A percentile compares a stretch with the other conserved stretches of the same genome.
These are phyloP conservation scores for Penicillium turbatum DNA, from an alignment of 495 filamentous ascomycete genomes.

Conservation along the genomic window DNA sequence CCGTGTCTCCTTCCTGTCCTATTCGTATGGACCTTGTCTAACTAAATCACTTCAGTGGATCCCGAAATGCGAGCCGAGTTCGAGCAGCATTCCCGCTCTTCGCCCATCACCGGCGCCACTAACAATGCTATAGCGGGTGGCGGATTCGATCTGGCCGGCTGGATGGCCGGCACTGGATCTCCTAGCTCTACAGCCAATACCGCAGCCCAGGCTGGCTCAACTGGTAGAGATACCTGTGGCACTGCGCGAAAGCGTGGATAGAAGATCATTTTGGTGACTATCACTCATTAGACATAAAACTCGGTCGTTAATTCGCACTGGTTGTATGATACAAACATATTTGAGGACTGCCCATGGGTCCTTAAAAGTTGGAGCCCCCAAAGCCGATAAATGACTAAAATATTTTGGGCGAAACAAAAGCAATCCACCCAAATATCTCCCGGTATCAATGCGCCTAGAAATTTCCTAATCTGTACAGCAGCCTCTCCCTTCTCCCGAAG, in stretches of 20 bases:
- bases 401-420: conserved; percentile 5
- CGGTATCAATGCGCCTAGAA: conserved; percentile 6
- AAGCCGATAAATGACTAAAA: neutral
- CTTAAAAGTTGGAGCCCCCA: neutral
- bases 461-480: neutral
- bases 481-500: neutral
- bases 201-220: conserved; percentile 27
- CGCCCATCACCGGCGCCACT: conserved; percentile 51
- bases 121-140: conserved; percentile 39
- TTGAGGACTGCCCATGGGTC: neutral
- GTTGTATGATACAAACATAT: conserved; percentile 10
- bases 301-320: neutral
- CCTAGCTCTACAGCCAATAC: conserved; percentile 24
- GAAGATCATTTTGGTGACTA: neutral
- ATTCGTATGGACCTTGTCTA: neutral
- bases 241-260: conserved; percentile 36
- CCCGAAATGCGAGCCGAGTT: conserved; percentile 89
- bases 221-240: conserved; percentile 35
- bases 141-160: conserved; percentile 79
- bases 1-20: neutral
- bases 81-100: conserved; percentile 78
- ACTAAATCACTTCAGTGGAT: conserved; percentile 62
- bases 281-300: neutral
- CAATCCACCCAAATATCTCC: conserved; percentile 1
- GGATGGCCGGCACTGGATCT: conserved; percentile 57